Conservation (phyloP, 352 stramenopile genomes). For the Globisporangium heterothallicum region DNA sequence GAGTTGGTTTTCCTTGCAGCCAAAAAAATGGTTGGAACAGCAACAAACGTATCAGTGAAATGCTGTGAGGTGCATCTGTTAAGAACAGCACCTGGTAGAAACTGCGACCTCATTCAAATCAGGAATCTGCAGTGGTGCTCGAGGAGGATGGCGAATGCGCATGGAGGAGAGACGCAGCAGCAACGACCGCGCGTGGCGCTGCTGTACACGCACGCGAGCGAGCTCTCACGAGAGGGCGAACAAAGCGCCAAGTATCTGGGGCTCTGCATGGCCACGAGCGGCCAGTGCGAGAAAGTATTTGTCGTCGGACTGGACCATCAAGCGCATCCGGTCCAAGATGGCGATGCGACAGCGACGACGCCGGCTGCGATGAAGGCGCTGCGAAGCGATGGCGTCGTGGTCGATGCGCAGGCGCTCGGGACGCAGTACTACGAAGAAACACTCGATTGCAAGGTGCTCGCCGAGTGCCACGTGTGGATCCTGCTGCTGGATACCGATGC, state of each 20-base stretch:
- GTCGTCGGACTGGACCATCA: constrained; percentile 24
- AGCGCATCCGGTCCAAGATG: background rate
- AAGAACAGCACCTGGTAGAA: background rate
- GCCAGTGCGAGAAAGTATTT: constrained; percentile 39
- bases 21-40: no score
- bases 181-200: constrained; percentile 38
- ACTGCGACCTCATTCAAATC: background rate
- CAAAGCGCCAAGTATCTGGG: constrained; percentile 59
- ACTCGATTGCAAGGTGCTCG: constrained; percentile 26
- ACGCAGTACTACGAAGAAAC: constrained; percentile 34
- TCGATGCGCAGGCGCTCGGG: constrained; percentile 24
- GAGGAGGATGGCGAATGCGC: background rate
- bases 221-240: constrained; percentile 44
- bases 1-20: background rate
- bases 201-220: constrained; percentile 48
- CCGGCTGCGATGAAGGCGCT: constrained; percentile 16
- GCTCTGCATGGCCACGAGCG: constrained; percentile 44
- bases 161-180: background rate
- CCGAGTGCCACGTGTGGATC: constrained; percentile 55
- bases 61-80: no score
- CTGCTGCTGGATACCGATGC: constrained; percentile 46
- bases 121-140: no score
- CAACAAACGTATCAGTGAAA: no score
- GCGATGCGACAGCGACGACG: background rate
- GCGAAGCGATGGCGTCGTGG: constrained; percentile 42